Evolutionary conservation across 495 filamentous ascomycete genomes (phyloP).

Genomic region (Amphirosellinia nigrospora): DNA sequence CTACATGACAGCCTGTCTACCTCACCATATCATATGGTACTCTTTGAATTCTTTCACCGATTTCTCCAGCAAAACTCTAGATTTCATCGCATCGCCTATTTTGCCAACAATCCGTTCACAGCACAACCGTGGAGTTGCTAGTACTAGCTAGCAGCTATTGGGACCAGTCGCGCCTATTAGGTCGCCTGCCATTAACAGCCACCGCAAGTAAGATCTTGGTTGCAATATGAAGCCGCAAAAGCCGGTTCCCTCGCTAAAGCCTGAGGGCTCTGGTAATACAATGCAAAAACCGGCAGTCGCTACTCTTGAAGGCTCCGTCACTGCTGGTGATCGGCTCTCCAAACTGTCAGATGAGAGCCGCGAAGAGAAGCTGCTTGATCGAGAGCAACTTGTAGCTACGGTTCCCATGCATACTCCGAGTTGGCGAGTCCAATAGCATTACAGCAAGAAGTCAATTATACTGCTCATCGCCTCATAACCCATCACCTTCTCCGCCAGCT

Average conservation of each 20-base stretch:
- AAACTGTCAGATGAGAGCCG: not conserved
- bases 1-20: not conserved
- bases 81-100: not conserved
- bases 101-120: not conserved
- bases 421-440: not conserved
- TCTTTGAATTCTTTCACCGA: constrained; percentile 3
- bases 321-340: not conserved
- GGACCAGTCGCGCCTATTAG: not conserved
- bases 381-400: not conserved
- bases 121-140: not conserved
- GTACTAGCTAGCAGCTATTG: not conserved
- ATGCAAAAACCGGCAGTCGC: not conserved
- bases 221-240: not conserved
- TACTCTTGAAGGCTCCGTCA: not conserved
- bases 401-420: not conserved
- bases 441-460: not conserved
- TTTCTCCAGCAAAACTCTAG: not conserved
- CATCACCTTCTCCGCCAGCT: not conserved
- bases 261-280: not conserved
- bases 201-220: not conserved
- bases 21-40: not conserved
- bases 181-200: not conserved
- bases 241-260: not conserved
- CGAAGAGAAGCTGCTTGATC: not conserved
- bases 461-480: not conserved